Evolutionary conservation across 2,329 filamentous ascomycete genomes (phyloP), one percentile per base, ranked within the genome.

Genomic region (Penicillium sp.): DNA sequence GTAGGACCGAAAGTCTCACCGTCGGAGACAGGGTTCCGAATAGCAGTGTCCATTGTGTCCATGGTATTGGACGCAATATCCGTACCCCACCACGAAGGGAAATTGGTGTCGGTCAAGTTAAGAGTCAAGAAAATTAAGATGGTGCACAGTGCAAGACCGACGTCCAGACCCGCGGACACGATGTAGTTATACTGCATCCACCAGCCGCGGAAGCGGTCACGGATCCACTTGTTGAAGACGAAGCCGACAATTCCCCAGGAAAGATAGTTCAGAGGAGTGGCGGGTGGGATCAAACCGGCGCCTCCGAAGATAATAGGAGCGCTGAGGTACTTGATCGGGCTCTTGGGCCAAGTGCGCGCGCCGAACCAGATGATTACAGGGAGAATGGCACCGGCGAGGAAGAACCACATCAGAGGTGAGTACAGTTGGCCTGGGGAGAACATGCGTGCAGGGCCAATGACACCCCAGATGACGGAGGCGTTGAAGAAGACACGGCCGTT

Each of bases 141-240:
- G 0, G 86, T 87, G 32, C 81, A 82, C 18, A 90, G 69, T 11
- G 86, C 83, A 5, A 89, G 78, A 5, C 88, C 88, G 45, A 82
- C 83, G 69, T 90, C 88, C 36, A 91, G 75, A 1, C 85, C 88
- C 0, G 88, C 88, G 18, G 87, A 89, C 0, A 86, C 84, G 65
- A 90, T 80, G 69, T 90, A 91, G 75, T 91, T 90, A 75, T 89
- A 91, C 70, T 87, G 84, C 70, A 88, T 77, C 88, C 88, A 91
- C 88, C 88, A 90, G 32, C 85, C 87, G 4, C 80, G 82, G 72
- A 81, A 87, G 57, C 82, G 80, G 54, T 85, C 79, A 67, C 83
- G 83, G 67, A 90, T 82, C 62, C 79, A 84, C 63, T 81, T 87
- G 72, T 90, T 89, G 76, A 90, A 90, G 34, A 86, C 59, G 45